Percentiles rank a stretch among this genome's conserved stretches.
phyloP scores from a whole-genome alignment of 2,329 filamentous ascomycete species.

The Ophiosphaerella narmari region DNA sequence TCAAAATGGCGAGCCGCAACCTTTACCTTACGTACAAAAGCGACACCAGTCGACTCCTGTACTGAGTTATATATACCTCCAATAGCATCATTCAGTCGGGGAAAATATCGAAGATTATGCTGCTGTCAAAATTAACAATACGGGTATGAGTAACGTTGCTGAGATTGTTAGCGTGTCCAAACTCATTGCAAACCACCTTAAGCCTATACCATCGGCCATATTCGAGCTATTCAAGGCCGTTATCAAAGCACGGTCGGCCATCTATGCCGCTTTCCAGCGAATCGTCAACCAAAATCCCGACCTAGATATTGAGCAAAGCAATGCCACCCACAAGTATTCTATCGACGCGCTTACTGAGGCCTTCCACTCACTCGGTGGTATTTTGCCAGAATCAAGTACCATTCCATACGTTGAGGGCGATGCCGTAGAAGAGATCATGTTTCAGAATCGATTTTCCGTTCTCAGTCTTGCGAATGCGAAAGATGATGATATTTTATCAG shows the following conservation, averaged over 20 bases:
- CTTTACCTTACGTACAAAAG: conserved; percentile 21
- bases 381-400: conserved; percentile 21
- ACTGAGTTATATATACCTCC: conserved; percentile 24
- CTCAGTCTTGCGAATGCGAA: conserved; percentile 10
- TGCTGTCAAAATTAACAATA: conserved; percentile 40
- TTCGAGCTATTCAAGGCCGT: conserved; percentile 46
- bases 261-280: conserved; percentile 36
- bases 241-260: conserved; percentile 43
- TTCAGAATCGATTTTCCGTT: conserved; percentile 17
- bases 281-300: conserved; percentile 39
- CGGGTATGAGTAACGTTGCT: conserved; percentile 45
- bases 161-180: conserved; percentile 47
- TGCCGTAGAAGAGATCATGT: conserved; percentile 14
- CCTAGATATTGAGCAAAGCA: conserved; percentile 46
- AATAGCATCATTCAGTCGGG: conserved; percentile 19
- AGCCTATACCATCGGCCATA: conserved; percentile 41
- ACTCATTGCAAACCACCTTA: conserved; percentile 48
- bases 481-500: conserved; percentile 9
- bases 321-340: conserved; percentile 50
- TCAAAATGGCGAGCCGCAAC: conserved; percentile 12
- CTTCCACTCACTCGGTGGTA: conserved; percentile 45
- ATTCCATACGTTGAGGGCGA: conserved; percentile 10
- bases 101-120: conserved; percentile 8
- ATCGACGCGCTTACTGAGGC: conserved; percentile 49
- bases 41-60: conserved; percentile 17